These are phyloP conservation scores for Epithele typhae DNA, from an alignment of 768 basidiomycete genomes.

Conservation along the genomic window DNA sequence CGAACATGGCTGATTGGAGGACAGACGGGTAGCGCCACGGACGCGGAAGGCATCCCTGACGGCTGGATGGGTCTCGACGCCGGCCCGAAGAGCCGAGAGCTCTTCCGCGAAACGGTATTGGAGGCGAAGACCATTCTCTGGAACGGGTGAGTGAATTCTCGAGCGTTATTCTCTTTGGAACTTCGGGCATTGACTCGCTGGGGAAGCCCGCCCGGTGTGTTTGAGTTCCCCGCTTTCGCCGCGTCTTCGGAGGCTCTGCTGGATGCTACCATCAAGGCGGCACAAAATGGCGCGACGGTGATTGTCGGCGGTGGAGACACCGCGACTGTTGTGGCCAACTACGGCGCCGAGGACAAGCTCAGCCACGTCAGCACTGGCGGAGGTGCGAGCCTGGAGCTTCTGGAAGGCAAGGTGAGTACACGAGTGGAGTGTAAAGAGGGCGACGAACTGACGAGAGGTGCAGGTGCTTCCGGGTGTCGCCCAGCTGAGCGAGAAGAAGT, in stretches of 20 bases:
- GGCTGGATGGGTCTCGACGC: conserved; percentile 96
- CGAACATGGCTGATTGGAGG: neutral
- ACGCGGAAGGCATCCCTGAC: conserved; percentile 82
- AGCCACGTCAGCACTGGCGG: conserved; percentile 98
- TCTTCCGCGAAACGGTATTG: conserved; percentile 76
- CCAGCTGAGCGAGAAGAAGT: conserved; percentile 77
- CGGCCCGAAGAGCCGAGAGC: conserved; percentile 76
- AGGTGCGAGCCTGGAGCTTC: conserved; percentile 87
- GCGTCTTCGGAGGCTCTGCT: conserved; percentile 80
- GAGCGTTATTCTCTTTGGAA: neutral
- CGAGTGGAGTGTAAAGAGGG: neutral
- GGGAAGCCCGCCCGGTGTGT: conserved; percentile 97
- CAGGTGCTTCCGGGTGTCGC: conserved; percentile 89
- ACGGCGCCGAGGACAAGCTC: conserved; percentile 78
- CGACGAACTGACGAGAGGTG: neutral
- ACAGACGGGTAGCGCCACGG: conserved; percentile 73
- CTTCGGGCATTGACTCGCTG: conserved; percentile 12
- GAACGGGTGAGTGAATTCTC: conserved; percentile 64
- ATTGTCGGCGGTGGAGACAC: conserved; percentile 97
- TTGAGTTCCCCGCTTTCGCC: conserved; percentile 93
- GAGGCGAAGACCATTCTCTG: conserved; percentile 95
- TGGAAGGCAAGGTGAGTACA: conserved; percentile 88
- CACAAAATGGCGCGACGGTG: conserved; percentile 80
- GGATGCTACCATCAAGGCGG: conserved; percentile 83
- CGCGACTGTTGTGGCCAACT: conserved; percentile 92